A percentile compares a stretch with the other conserved stretches of the same genome.
Conservation (phyloP, 2,329 filamentous ascomycete genomes). For the Myriangium duriaei region DNA sequence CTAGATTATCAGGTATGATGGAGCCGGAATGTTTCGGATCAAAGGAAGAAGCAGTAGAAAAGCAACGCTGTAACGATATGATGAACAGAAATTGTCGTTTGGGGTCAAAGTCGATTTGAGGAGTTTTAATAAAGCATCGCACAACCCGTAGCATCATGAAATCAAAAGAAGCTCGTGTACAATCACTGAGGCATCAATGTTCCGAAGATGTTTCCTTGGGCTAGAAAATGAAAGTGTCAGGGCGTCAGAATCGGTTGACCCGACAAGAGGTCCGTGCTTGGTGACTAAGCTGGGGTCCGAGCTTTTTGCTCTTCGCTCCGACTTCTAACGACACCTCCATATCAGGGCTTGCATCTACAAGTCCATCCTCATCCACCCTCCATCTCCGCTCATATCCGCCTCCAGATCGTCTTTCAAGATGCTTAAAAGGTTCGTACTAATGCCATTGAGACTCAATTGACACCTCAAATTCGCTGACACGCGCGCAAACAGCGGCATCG, state of each 20-base stretch:
- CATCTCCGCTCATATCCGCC: constrained; percentile 7
- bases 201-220: no score
- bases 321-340: constrained; percentile 6
- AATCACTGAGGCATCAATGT: no score
- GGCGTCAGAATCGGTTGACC: not conserved
- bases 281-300: constrained; percentile 1
- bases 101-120: no score
- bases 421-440: constrained; percentile 62
- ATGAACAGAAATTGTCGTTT: no score
- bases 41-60: not conserved
- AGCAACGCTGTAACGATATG: not conserved
- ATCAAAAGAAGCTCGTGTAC: no score
- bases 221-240: no score
- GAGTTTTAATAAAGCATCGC: no score
- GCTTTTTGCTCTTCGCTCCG: constrained; percentile 1
- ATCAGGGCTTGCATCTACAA: constrained; percentile 6
- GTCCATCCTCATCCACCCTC: constrained; percentile 8
- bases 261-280: not conserved
- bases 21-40: not conserved
- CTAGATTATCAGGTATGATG: not conserved
- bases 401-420: constrained; percentile 42
- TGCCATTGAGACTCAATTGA: constrained; percentile 12
- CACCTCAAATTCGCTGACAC: constrained; percentile 21
- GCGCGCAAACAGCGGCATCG: constrained; percentile 45
- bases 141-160: no score